phyloP scores from a whole-genome alignment of 352 stramenopile genomes.

The Stephanocyclus meneghinianus region DNA sequence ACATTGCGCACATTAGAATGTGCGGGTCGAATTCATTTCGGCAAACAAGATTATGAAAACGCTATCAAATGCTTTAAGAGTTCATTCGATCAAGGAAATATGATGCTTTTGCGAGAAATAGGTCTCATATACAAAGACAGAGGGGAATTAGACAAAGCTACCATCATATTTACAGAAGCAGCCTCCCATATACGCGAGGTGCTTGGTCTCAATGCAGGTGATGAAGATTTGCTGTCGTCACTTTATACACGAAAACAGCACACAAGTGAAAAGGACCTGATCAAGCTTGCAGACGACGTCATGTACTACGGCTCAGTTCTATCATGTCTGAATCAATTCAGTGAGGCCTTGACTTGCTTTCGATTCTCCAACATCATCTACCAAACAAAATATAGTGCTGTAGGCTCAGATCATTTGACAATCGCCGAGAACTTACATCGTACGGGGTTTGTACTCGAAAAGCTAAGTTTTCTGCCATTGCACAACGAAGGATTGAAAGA shows the following conservation, averaged over 20 bases:
- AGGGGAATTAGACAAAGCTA: conserved; percentile 48
- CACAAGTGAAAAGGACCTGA: conserved; percentile 46
- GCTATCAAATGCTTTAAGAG: conserved; percentile 56
- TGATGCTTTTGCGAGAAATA: conserved; percentile 49
- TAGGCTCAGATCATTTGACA: conserved; percentile 51
- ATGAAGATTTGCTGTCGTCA: conserved; percentile 45
- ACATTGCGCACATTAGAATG: conserved; percentile 58
- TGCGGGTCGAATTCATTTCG: conserved; percentile 59
- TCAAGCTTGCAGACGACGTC: conserved; percentile 50
- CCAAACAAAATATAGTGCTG: conserved; percentile 52
- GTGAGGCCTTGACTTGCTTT: conserved; percentile 57
- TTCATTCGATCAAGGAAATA: conserved; percentile 50
- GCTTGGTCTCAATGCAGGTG: conserved; percentile 27
- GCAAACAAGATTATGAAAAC: conserved; percentile 61
- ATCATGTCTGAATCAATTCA: conserved; percentile 41
- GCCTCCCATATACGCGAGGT: conserved; percentile 27
- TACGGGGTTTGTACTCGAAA: conserved; percentile 56
- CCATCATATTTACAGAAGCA: conserved; percentile 52
- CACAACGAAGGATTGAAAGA: conserved; percentile 36
- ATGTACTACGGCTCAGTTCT: conserved; percentile 64
- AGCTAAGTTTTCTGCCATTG: conserved; percentile 30
- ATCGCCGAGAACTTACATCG: conserved; percentile 58
- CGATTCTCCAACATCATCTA: conserved; percentile 61
- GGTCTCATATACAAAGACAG: conserved; percentile 51
- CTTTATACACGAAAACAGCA: conserved; percentile 49